Conservation (phyloP, 805 yeast genomes). For the Kuraishia borneana region DNA sequence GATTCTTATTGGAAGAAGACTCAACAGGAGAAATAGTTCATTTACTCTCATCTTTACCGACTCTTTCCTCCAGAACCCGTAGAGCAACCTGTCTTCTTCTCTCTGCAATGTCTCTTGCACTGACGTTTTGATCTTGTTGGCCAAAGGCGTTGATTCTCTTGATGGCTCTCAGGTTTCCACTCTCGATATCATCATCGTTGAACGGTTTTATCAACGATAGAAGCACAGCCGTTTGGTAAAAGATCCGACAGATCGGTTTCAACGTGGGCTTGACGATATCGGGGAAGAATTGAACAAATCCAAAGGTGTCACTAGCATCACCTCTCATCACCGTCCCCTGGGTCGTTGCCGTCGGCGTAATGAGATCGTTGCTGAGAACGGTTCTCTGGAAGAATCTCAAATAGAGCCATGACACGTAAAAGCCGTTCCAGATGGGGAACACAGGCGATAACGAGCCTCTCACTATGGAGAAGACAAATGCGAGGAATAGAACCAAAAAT, state of each 20-base stretch:
- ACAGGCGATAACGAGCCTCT: conserved; percentile 32
- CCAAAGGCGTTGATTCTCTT: conserved; percentile 34
- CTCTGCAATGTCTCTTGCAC: conserved; percentile 49
- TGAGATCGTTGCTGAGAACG: conserved; percentile 13
- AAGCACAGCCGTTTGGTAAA: conserved; percentile 25
- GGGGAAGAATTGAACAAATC: conserved; percentile 79
- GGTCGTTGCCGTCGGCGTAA: conserved; percentile 39
- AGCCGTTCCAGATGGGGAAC: conserved; percentile 45
- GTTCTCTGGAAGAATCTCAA: conserved; percentile 65
- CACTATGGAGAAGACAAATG: conserved; percentile 17
- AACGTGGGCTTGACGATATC: conserved; percentile 39
- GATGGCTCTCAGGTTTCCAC: conserved; percentile 61
- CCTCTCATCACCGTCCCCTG: conserved; percentile 39
- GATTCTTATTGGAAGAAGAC: conserved; percentile 22
- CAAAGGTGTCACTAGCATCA: conserved; percentile 86
- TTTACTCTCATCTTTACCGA: conserved; percentile 15
- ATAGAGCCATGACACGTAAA: conserved; percentile 64
- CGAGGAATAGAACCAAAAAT: conserved; percentile 23
- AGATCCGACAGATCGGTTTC: conserved; percentile 34
- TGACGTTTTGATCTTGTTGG: conserved; percentile 10
- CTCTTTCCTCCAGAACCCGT: conserved; percentile 62
- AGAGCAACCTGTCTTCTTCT: conserved; percentile 70
- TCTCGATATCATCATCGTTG: conserved; percentile 58
- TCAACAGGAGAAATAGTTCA: background rate
- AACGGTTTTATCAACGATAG: conserved; percentile 49